Conservation (phyloP, 1,139 yeast species). For the Sugiyamaella paludigena region DNA sequence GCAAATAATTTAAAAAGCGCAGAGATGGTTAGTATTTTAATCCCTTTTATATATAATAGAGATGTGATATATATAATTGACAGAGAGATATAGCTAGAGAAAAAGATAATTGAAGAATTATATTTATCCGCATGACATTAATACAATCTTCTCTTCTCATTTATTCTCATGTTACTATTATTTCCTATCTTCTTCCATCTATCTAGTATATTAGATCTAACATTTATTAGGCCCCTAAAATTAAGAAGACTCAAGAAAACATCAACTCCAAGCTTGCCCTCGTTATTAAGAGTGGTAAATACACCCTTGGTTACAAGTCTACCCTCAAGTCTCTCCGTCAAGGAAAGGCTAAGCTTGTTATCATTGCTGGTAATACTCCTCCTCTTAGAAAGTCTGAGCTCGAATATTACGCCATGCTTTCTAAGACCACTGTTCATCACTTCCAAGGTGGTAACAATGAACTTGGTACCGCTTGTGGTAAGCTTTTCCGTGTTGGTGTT, state of each 20-base stretch:
- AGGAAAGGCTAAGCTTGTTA: constrained; percentile 98
- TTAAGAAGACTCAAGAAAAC: constrained; percentile 85
- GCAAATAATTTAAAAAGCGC: constrained; percentile 55
- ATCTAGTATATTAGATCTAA: constrained; percentile 5
- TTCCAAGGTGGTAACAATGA: constrained; percentile 99
- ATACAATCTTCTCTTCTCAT: not conserved
- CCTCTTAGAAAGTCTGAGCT: constrained; percentile 99
- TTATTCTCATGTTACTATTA: too few species aligned
- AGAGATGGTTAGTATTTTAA: constrained; percentile 91
- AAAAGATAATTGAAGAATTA: too few species aligned
- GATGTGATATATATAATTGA: not conserved
- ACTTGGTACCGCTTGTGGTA: constrained; percentile 99
- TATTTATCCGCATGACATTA: constrained; percentile 1
- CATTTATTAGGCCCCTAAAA: constrained; percentile 80
- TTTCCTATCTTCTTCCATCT: too few species aligned
- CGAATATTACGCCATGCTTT: constrained; percentile 99
- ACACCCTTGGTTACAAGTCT: constrained; percentile 99
- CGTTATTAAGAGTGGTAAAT: constrained; percentile 98
- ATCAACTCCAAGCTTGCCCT: constrained; percentile 98
- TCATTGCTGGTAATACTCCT: constrained; percentile 99
- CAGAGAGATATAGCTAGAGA: not conserved
- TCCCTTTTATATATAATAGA: not conserved
- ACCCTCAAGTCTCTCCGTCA: constrained; percentile 98
- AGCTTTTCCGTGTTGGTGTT: constrained; percentile 99
- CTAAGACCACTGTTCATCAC: constrained; percentile 97